phyloP scores from a whole-genome alignment of 2,329 filamentous ascomycete genomes.

The Diplodia scrobiculata region DNA sequence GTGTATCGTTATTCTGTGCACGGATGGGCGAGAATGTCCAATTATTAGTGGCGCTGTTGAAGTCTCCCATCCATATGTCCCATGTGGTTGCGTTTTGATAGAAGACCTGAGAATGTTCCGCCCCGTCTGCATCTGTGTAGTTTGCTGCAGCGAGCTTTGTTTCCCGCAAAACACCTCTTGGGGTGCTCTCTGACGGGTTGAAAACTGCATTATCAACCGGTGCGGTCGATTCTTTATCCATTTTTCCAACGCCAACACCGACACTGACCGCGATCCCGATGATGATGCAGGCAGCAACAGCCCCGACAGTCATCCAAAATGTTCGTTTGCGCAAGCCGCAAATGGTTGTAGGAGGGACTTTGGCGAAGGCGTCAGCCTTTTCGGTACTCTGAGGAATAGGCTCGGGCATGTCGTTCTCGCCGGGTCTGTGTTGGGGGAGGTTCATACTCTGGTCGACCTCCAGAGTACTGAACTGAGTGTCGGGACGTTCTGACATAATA shows the following conservation, averaged over 20 bases:
- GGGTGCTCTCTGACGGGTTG: no score
- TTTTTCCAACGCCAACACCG: not conserved
- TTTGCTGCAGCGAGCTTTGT: not conserved
- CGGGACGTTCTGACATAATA: no score
- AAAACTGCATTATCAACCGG: not conserved
- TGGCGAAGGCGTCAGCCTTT: no score
- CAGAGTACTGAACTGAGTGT: no score
- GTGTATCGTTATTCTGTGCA: not conserved
- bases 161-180: not conserved
- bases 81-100: conserved; percentile 2
- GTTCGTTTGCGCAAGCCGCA: conserved; percentile 13
- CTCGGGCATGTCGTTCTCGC: no score
- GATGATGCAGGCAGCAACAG: not conserved
- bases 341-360: not conserved
- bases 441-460: no score
- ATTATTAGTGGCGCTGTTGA: not conserved
- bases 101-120: conserved; percentile 7
- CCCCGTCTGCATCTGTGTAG: conserved; percentile 3
- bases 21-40: not conserved
- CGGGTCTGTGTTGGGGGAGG: no score
- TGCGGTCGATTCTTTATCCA: not conserved
- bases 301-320: conserved; percentile 4
- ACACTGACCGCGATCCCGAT: conserved; percentile 3
- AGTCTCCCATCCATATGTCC: conserved; percentile 1
- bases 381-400: no score